These are phyloP conservation scores for Glomus cerebriforme DNA, from an alignment of 192 early-diverging fungal genomes.

Conservation along the genomic window DNA sequence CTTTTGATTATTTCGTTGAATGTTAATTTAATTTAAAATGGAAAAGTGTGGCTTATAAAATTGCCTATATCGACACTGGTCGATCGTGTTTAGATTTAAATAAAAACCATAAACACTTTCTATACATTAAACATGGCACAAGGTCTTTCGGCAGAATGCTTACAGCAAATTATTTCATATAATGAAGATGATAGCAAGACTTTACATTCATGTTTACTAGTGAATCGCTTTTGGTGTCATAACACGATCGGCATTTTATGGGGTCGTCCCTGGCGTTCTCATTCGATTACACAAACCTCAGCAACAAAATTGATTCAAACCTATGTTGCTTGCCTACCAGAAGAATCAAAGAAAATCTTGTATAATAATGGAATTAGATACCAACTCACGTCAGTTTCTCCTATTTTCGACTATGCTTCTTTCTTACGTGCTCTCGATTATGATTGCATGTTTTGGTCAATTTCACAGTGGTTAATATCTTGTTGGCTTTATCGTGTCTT, in stretches of 20 bases:
- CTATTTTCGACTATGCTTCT: neutral
- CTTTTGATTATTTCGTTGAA: no score
- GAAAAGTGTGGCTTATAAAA: no score
- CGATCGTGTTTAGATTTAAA: no score
- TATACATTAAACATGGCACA: no score
- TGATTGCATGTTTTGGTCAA: slow-evolving; percentile 1
- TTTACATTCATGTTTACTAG: neutral
- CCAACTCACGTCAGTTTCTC: neutral
- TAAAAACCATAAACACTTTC: no score
- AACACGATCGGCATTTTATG: neutral
- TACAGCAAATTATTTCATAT: slow-evolving; percentile 17
- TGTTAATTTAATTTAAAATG: no score
- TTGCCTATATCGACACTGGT: no score
- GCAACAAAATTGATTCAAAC: slow-evolving; percentile 1
- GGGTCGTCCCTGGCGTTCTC: neutral
- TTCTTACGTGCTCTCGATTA: neutral
- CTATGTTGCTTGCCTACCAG: neutral
- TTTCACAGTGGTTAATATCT: neutral
- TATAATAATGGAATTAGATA: neutral
- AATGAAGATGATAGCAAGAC: neutral
- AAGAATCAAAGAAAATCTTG: neutral
- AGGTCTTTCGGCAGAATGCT: slow-evolving; percentile 1
- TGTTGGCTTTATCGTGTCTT: neutral
- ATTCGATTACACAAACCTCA: neutral
- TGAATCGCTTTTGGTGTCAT: slow-evolving; percentile 13